Base-by-base conservation (phyloP, 208 protist genomes). In the Porcisia hertigi region DNA sequence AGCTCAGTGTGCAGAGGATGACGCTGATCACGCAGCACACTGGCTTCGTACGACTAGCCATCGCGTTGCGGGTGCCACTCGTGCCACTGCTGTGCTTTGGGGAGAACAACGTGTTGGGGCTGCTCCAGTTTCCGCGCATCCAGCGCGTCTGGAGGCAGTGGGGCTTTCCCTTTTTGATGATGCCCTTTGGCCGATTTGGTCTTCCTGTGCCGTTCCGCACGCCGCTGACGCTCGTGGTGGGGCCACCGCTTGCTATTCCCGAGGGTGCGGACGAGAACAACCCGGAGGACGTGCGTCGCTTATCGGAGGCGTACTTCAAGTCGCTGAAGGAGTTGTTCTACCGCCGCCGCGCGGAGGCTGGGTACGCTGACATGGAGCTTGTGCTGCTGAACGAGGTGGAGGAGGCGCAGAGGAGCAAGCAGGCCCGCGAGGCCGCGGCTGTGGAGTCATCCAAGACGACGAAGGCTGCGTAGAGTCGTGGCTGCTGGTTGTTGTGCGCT, bases 71-170 rank as follows among this genome's bases (percentile, higher is more conserved):
- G 64, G 86, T 93, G 36, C 87, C 90, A 14, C 77, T 97, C 0
- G 94, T 97, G 63, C 94, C 94, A 30, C 66, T 97, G 49, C 64
- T 96, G 41, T 94, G 79, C n/a, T 93, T 97, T 80, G 94, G 78
- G 0, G 94, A 97, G 73, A 80, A 93, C 66, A 93, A 95, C 81
- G 69, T 97, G 25, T 55, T 96, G 20, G 85, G 85, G 34, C 73
- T 94, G 34, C 23, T 96, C 25, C 81, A 88, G 16, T 82, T 94
- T 49, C 92, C 89, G 3, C 71, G 77, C 39, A 84, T 96, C 54
- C 94, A 96, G 75, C 74, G 73, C 16, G 53, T 84, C 25, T 88
- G 82, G 12, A 88, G 85, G 62, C 30, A 86, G 18, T 55, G 95
- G 57, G 92, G 94, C 41, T 96, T 96, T 75, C 92, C 89, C 0